Base-by-base conservation (phyloP, 495 filamentous ascomycete genomes). In the Aspergillus taichungensis region DNA sequence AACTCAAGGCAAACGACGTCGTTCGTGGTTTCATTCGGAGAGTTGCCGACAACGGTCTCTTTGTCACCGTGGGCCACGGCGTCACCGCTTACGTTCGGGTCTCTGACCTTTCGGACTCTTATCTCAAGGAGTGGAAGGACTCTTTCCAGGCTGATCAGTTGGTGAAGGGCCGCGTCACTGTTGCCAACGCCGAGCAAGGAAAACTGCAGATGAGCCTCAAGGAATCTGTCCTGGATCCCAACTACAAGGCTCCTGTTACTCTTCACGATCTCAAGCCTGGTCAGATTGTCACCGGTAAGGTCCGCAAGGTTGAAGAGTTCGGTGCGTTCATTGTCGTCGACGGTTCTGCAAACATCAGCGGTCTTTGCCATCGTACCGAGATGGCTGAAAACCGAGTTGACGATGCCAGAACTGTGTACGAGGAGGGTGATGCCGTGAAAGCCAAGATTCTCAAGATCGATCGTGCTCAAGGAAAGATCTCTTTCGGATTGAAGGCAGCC, bases 101-200 rank as follows among this genome's bases (percentile, higher is more conserved):
- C 38, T 83, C 83, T 8, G 88, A 96, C 56, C 78, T 97, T 12
- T 94, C 90, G 0, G 91, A 98, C 59, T 76, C 76, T 4, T 97
- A 78, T 59, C 70, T 97, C 53, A 97, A 96, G 63, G 87, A 96
- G 38, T 98, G 92, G 92, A 94, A 94, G 68, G 75, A 83, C n/a
- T 64, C 77, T 11, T 95, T 88, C 67, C 77, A 91, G 50, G 64
- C 85, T 30, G 87, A 88, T 55, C 88, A 96, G 62, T 72, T 98
- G 12, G 86, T 98, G 27, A 89, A 83, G 63, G 92, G 88, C 39
- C 86, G 87, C 37, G 71, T 98, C 54, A 79, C 84, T 18, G 61
- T 76, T 4, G 75, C 87, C 5, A 79, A 94, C 48, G 45, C 66
- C 8, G 66, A 64, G 43, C 61, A 80, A n/a, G 76, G 79, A 45